phyloP scores from a whole-genome alignment of 805 yeast genomes.

The Phaffomyces antillensis region DNA sequence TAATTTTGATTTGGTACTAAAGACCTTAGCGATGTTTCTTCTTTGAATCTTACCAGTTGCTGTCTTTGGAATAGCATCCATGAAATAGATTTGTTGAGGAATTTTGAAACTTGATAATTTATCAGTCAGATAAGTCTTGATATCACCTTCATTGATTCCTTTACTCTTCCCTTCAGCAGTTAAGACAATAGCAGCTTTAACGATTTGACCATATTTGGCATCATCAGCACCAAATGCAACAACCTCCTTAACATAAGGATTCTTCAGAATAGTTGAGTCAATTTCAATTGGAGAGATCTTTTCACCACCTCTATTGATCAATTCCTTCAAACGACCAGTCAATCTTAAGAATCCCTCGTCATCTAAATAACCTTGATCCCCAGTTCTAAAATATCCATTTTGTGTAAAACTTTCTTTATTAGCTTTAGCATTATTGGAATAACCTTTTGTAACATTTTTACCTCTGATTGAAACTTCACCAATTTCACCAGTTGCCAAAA shows the following conservation, averaged over 20 bases:
- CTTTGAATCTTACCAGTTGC: slow-evolving; percentile 77
- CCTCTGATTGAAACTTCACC: slow-evolving; percentile 73
- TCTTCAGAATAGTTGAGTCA: slow-evolving; percentile 52
- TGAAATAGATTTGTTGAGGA: slow-evolving; percentile 51
- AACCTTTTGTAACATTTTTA: slow-evolving; percentile 62
- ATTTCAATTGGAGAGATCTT: slow-evolving; percentile 69
- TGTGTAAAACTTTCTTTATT: slow-evolving; percentile 56
- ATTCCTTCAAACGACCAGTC: slow-evolving; percentile 68
- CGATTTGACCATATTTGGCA: slow-evolving; percentile 62
- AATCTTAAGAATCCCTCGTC: slow-evolving; percentile 50
- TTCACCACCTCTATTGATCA: slow-evolving; percentile 74
- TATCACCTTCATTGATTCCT: slow-evolving; percentile 32
- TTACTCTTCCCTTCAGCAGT: slow-evolving; percentile 28
- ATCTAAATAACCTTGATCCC: slow-evolving; percentile 66
- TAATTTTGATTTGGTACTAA: slow-evolving; percentile 30
- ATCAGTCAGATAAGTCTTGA: slow-evolving; percentile 36
- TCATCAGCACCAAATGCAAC: slow-evolving; percentile 66
- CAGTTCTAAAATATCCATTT: slow-evolving; percentile 60
- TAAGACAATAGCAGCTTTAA: slow-evolving; percentile 62
- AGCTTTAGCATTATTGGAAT: slow-evolving; percentile 65
- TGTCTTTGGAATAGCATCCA: slow-evolving; percentile 61
- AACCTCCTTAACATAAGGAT: slow-evolving; percentile 61
- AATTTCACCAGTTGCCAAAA: slow-evolving; percentile 40
- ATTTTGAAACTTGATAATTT: slow-evolving; percentile 53
- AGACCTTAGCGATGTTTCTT: slow-evolving; percentile 51